These are phyloP conservation scores for Zymoseptoria passerinii DNA, from an alignment of 2,329 filamentous ascomycete species.

Conservation along the genomic window DNA sequence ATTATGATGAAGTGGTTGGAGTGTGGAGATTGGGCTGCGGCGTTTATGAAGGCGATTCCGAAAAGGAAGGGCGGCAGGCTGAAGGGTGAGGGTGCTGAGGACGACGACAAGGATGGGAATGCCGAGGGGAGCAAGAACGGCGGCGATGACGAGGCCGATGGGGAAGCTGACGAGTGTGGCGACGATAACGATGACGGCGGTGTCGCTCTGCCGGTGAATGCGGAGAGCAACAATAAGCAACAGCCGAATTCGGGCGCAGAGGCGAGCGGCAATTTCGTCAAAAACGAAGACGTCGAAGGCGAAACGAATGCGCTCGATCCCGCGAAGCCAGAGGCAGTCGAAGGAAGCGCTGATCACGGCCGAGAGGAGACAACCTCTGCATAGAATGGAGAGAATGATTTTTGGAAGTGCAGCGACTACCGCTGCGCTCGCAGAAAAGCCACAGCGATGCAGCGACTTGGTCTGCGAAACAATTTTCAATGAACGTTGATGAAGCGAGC, in stretches of 20 bases:
- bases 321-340: neutral
- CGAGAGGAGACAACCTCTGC: no score
- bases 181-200: neutral
- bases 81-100: slow-evolving; percentile 28
- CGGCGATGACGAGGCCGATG: neutral
- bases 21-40: slow-evolving; percentile 79
- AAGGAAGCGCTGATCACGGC: neutral
- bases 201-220: neutral
- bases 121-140: neutral
- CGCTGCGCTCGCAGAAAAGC: no score
- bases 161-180: neutral
- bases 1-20: slow-evolving; percentile 95
- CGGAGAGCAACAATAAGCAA: neutral
- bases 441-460: no score
- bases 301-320: neutral
- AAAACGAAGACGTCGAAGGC: neutral
- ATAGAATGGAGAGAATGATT: neutral
- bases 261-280: neutral
- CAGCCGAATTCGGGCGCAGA: neutral
- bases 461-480: no score
- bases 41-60: slow-evolving; percentile 81
- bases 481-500: no score
- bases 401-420: neutral
- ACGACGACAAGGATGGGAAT: slow-evolving; percentile 7
- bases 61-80: slow-evolving; percentile 77